phyloP scores from a whole-genome alignment of 352 stramenopile genomes.

The Peronosclerospora sorghi region DNA sequence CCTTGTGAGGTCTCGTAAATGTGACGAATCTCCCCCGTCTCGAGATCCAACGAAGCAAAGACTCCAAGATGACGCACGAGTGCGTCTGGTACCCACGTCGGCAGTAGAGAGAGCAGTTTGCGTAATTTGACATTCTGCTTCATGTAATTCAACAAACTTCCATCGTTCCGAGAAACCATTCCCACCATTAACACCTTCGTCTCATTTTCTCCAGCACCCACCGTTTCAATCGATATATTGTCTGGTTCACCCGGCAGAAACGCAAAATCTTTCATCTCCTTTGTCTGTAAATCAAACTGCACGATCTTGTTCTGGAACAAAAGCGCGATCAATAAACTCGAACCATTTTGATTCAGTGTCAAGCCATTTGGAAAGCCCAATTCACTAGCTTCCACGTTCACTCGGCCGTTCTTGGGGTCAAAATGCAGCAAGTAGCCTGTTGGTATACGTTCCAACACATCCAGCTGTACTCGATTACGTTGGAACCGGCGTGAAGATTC shows the following conservation, averaged over 20 bases:
- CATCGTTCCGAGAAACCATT: slow-evolving; percentile 21
- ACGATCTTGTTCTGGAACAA: slow-evolving; percentile 49
- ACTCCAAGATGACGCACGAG: slow-evolving; percentile 24
- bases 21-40: slow-evolving; percentile 28
- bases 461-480: slow-evolving; percentile 30
- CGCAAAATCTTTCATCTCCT: slow-evolving; percentile 41
- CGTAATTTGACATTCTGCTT: slow-evolving; percentile 34
- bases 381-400: slow-evolving; percentile 18
- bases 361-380: slow-evolving; percentile 43
- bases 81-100: slow-evolving; percentile 20
- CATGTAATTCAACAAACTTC: slow-evolving; percentile 19
- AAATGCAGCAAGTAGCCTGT: slow-evolving; percentile 45
- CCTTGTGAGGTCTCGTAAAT: slow-evolving; percentile 38
- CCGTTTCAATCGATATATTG: slow-evolving; percentile 34
- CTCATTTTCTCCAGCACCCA: slow-evolving; percentile 15
- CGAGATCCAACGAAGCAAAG: slow-evolving; percentile 37
- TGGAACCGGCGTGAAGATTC: slow-evolving; percentile 43
- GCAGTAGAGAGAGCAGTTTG: slow-evolving; percentile 45
- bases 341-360: slow-evolving; percentile 27
- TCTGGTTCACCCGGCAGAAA: slow-evolving; percentile 44
- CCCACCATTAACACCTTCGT: slow-evolving; percentile 32
- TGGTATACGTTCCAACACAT: slow-evolving; percentile 34
- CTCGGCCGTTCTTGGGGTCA: slow-evolving; percentile 16
- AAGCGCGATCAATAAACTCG: slow-evolving; percentile 33
- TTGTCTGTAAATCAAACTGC: slow-evolving; percentile 32